Evolutionary conservation across 768 basidiomycete genomes (phyloP).

Genomic region (Leucocoprinus birnbaumii): DNA sequence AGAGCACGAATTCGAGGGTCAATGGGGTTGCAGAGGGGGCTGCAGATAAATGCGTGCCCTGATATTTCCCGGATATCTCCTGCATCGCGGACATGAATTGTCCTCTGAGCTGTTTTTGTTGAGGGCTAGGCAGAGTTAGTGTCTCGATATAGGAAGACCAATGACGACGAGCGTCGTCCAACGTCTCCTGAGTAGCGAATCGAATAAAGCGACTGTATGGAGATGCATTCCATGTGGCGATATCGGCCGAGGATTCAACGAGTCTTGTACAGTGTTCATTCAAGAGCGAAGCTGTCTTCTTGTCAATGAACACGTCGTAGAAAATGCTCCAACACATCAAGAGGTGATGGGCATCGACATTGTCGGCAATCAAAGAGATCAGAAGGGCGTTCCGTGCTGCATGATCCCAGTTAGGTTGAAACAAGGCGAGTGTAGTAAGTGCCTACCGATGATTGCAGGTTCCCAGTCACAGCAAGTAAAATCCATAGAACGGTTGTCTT

Average conservation of each 20-base stretch:
- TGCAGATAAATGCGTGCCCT: constrained; percentile 4
- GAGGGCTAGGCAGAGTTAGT: constrained; percentile 19
- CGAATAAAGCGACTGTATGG: constrained; percentile 33
- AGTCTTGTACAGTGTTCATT: constrained; percentile 37
- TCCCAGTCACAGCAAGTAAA: constrained; percentile 53
- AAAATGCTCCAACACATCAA: constrained; percentile 41
- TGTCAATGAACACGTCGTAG: constrained; percentile 45
- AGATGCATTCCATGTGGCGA: constrained; percentile 36
- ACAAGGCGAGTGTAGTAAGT: neutral
- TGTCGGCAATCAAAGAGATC: constrained; percentile 38
- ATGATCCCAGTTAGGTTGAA: neutral
- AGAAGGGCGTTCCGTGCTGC: constrained; percentile 49
- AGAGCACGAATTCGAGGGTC: constrained; percentile 14
- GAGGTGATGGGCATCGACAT: constrained; percentile 13
- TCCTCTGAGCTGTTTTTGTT: constrained; percentile 17
- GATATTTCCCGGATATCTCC: neutral
- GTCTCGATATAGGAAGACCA: constrained; percentile 36
- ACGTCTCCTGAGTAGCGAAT: constrained; percentile 35
- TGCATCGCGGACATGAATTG: constrained; percentile 5
- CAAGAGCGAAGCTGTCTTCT: constrained; percentile 28
- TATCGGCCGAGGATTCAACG: constrained; percentile 24
- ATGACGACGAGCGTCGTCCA: constrained; percentile 34
- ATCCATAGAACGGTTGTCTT: constrained; percentile 32
- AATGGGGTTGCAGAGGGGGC: constrained; percentile 37
- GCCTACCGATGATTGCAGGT: constrained; percentile 41